Percentiles rank a stretch among this genome's conserved stretches.
Conservation (phyloP, 768 basidiomycete genomes). For the Suillus lakei region DNA sequence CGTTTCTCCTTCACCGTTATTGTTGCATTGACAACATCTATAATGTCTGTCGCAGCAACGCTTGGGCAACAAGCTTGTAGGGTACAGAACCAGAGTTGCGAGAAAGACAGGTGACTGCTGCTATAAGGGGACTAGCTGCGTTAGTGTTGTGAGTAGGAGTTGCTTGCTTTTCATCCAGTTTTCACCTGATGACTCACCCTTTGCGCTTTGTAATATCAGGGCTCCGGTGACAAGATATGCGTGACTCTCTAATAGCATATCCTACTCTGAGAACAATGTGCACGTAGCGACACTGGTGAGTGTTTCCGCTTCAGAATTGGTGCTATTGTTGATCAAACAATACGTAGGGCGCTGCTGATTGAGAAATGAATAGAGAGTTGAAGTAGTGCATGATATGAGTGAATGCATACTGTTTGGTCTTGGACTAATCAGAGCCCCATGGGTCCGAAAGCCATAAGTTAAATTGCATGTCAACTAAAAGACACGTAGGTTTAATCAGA, state of each 20-base stretch:
- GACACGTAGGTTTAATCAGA: no score
- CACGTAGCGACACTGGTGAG: neutral
- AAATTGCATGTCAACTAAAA: no score
- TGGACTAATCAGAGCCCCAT: no score
- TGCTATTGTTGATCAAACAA: neutral
- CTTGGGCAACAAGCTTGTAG: neutral
- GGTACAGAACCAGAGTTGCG: neutral
- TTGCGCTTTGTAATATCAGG: no score
- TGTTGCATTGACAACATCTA: neutral
- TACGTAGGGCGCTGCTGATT: neutral
- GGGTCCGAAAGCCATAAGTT: no score
- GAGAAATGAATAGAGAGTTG: neutral
- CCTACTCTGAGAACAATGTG: neutral
- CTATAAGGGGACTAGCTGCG: no score
- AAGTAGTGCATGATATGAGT: neutral
- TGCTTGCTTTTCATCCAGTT: no score
- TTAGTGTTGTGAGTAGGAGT: no score
- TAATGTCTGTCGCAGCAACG: neutral
- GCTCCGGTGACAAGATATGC: neutral
- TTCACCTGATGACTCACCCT: neutral
- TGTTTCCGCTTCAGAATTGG: neutral
- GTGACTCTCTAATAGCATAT: no score
- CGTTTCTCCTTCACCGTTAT: neutral
- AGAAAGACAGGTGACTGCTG: neutral
- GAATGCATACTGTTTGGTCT: no score